Evolutionary conservation across 495 filamentous ascomycete species (phyloP).

Genomic region (Cudoniella acicularis): DNA sequence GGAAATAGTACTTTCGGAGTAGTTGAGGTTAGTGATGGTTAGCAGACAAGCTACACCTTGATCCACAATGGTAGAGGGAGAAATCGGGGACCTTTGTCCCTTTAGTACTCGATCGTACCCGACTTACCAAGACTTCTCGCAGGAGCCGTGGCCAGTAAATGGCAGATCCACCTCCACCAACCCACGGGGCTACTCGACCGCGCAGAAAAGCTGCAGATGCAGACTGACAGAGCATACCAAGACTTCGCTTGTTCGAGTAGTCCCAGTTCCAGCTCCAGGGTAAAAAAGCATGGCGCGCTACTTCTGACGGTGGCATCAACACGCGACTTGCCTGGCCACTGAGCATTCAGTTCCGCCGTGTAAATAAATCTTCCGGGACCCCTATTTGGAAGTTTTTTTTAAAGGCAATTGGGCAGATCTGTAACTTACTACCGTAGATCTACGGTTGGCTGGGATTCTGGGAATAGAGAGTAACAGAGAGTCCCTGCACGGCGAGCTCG

Average conservation of each 20-base stretch:
- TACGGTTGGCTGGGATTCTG: too few species aligned
- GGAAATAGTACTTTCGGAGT: too few species aligned
- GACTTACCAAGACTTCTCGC: neutral
- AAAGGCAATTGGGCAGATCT: neutral
- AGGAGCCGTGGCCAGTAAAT: neutral
- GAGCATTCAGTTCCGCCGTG: neutral
- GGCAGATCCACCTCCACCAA: neutral
- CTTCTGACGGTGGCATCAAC: constrained; percentile 4
- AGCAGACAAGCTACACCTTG: neutral
- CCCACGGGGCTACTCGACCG: constrained; percentile 1
- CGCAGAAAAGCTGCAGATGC: neutral
- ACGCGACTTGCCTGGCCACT: constrained; percentile 7
- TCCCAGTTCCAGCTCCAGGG: neutral
- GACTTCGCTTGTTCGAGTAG: neutral
- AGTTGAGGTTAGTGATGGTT: neutral
- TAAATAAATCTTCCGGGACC: neutral
- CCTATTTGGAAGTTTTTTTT: neutral
- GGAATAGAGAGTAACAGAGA: neutral
- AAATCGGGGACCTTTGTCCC: neutral
- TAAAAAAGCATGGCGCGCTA: neutral
- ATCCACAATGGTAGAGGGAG: neutral
- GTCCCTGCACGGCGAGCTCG: neutral
- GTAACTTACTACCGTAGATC: neutral
- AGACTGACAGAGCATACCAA: neutral
- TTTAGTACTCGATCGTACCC: constrained; percentile 1